Evolutionary conservation across 495 filamentous ascomycete genomes (phyloP), one percentile per base, ranked within the genome.

Genomic region (Parmelia sp.): DNA sequence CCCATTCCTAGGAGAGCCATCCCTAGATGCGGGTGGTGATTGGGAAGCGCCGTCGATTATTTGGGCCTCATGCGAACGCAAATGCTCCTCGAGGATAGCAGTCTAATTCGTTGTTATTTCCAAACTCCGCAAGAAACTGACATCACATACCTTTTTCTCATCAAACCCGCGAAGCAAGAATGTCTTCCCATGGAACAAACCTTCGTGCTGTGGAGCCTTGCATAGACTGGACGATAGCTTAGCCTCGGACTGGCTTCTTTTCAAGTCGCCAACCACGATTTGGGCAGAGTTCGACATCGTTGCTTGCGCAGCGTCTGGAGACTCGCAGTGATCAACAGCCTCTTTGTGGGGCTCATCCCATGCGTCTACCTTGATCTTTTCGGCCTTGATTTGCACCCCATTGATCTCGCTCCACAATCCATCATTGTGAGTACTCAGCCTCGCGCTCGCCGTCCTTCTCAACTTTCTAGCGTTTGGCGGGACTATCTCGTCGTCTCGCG

Each of bases 381-480:
- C 67, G 42, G 33, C 36, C 39, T 75, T 73, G 53, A 79, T 75
- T 3, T 76, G 80, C 5, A 72, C 76, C 60, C 83, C 87, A 15
- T 95, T 83, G 65, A 98, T 95, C 66, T 94, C 90, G 17, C 86
- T 86, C 94, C 92, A 97, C 2, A 97, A 82, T 42, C 84, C 84
- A 68, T 90, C 84, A 69, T 86, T 92, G 68, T 96, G 90, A 62
- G 82, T 88, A 57, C 80, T 84, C 19, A 97, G 75, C 70, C 89
- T 90, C 66, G 85, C 84, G 70, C 90, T 95, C 49, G 90, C 87
- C 6, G 87, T 88, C 67, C 91, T 84, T 59, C 92, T 85, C 66
- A 97, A 74, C 74, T 94, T 96, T 64, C 80, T 72, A 14, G 81
- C 74, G 17, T 51, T 63, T 23, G 66, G 64, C 35, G 57, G 65